Conservation (phyloP, 257 asterid genomes). For the Perilla frutescens region DNA sequence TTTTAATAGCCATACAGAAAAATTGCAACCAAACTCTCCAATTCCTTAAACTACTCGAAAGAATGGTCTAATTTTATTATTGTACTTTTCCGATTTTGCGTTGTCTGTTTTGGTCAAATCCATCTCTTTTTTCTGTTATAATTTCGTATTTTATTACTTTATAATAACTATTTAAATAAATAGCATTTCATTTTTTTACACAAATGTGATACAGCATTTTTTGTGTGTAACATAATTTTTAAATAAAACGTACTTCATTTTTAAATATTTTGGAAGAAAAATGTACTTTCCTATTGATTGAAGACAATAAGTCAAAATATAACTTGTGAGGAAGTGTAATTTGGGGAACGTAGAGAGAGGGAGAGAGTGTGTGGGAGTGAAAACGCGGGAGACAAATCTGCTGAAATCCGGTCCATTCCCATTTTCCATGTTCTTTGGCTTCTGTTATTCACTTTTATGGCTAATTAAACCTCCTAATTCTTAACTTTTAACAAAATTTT, state of each 20-base stretch:
- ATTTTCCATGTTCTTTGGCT: conserved; percentile 37
- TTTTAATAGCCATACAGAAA: neutral
- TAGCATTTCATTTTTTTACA: too few species aligned
- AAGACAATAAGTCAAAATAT: too few species aligned
- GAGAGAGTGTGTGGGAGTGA: conserved; percentile 24
- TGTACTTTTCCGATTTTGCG: conserved; percentile 28
- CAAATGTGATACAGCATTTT: too few species aligned
- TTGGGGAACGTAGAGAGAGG: conserved; percentile 20
- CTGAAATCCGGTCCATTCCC: conserved; percentile 26
- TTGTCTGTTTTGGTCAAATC: neutral
- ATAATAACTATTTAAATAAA: neutral
- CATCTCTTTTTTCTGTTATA: neutral
- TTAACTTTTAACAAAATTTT: too few species aligned
- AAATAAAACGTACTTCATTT: too few species aligned
- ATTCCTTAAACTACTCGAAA: neutral
- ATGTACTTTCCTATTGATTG: too few species aligned
- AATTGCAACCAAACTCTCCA: neutral
- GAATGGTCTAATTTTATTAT: neutral
- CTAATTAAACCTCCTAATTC: too few species aligned
- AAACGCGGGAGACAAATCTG: conserved; percentile 45
- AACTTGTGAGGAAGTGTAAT: conserved; percentile 18
- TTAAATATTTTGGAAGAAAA: too few species aligned
- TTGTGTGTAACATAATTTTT: too few species aligned
- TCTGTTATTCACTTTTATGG: neutral
- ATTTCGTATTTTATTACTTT: too few species aligned